Evolutionary conservation across 2,329 filamentous ascomycete species (phyloP).

Genomic region (Pseudopithomyces chartarum): DNA sequence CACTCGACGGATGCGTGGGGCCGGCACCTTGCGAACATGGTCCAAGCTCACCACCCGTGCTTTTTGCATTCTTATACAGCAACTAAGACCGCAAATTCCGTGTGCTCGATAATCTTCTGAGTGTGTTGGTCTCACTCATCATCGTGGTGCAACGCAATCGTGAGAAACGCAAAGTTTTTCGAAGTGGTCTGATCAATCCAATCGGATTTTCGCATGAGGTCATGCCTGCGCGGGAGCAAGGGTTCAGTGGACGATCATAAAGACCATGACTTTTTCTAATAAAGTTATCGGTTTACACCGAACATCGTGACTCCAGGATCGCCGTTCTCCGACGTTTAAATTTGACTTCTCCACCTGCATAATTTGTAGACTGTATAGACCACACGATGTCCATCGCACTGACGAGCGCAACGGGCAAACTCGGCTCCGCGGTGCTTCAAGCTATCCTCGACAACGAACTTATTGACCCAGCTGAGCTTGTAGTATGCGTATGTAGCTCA

Average conservation of each 20-base stretch:
- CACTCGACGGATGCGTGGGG: not conserved
- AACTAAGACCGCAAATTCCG: not conserved
- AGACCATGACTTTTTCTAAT: not conserved
- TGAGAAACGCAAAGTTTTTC: not conserved
- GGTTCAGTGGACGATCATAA: not conserved
- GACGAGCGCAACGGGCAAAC: constrained; percentile 52
- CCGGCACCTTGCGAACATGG: not conserved
- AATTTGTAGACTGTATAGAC: constrained; percentile 8
- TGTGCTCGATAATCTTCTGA: not conserved
- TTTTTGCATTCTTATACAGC: not conserved
- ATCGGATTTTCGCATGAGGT: constrained; percentile 1
- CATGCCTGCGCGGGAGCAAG: not conserved
- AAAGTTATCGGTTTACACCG: not conserved
- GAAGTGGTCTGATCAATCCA: not conserved
- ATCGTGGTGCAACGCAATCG: not conserved
- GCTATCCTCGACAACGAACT: constrained; percentile 50
- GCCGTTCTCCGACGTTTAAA: too few relatives aligned
- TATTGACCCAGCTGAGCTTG: constrained; percentile 43
- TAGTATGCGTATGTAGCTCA: constrained; percentile 39
- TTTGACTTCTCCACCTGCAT: not conserved
- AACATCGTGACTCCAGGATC: too few relatives aligned
- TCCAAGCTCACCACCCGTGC: not conserved
- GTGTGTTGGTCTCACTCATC: not conserved
- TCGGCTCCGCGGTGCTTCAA: constrained; percentile 50
- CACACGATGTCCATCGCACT: constrained; percentile 38